These are phyloP conservation scores for Friedmanniomyces simplex DNA, from an alignment of 495 filamentous ascomycete species.

Conservation along the genomic window DNA sequence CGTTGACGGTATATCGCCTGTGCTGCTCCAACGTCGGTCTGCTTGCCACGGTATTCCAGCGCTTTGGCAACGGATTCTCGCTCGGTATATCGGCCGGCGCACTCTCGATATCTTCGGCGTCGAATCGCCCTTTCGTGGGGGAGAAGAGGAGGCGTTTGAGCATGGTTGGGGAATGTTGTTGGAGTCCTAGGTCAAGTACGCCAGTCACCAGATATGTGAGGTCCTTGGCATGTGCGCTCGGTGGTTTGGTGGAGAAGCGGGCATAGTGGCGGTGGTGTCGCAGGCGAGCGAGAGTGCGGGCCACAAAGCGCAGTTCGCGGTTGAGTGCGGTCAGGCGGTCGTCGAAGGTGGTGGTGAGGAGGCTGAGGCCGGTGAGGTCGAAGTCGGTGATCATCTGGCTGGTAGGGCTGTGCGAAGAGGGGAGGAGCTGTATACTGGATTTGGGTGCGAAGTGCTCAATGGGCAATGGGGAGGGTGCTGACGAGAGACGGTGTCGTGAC, in stretches of 20 bases:
- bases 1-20: neutral
- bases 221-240: neutral
- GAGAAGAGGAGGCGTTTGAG: neutral
- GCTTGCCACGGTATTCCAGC: neutral
- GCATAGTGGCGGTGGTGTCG: constrained; percentile 1
- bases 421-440: neutral
- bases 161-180: neutral
- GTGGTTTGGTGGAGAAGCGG: neutral
- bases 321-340: constrained; percentile 1
- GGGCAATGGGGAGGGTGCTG: neutral
- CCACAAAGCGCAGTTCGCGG: constrained; percentile 8
- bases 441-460: neutral
- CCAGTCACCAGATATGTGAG: neutral
- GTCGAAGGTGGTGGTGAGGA: constrained; percentile 1
- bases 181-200: neutral
- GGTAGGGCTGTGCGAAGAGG: too few species aligned
- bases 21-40: neutral
- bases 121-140: neutral
- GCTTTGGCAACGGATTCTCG: neutral
- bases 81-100: neutral
- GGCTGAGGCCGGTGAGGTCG: neutral
- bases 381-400: neutral
- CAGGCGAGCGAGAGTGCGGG: constrained; percentile 1
- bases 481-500: neutral
- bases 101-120: constrained; percentile 1